A percentile compares a stretch with the other conserved stretches of the same genome.
Evolutionary conservation across 495 filamentous ascomycete genomes (phyloP).

Genomic region (Eremomyces bilateralis): DNA sequence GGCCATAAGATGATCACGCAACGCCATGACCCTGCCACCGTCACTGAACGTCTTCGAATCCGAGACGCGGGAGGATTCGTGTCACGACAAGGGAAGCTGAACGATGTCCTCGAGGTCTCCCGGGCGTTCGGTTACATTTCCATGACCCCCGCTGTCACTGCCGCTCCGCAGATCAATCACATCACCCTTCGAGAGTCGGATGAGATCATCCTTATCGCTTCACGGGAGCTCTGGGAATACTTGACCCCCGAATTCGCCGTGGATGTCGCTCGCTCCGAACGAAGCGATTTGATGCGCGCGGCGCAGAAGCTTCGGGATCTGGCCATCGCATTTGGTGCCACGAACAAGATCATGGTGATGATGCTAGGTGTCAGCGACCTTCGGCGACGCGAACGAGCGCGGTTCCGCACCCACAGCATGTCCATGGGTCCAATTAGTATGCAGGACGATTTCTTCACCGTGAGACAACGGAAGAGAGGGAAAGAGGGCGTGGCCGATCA

Average conservation of each 20-base stretch:
- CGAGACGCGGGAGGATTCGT: conserved; percentile 90
- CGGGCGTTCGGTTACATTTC: conserved; percentile 88
- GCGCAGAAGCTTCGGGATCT: conserved; percentile 87
- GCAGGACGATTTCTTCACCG: conserved; percentile 45
- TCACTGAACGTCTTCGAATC: conserved; percentile 65
- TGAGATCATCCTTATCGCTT: conserved; percentile 81
- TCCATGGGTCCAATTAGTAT: conserved; percentile 49
- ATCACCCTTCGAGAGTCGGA: conserved; percentile 69
- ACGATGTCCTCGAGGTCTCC: conserved; percentile 77
- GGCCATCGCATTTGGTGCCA: conserved; percentile 84
- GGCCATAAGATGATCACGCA: conserved; percentile 57
- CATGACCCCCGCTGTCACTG: conserved; percentile 79
- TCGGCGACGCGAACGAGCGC: conserved; percentile 55
- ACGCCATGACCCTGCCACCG: conserved; percentile 80
- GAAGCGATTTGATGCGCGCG: conserved; percentile 82
- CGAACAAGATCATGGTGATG: conserved; percentile 95
- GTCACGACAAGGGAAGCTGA: conserved; percentile 78
- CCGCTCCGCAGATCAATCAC: conserved; percentile 65
- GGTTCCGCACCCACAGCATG: conserved; percentile 52
- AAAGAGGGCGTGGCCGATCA: conserved; percentile 57
- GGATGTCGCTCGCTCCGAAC: conserved; percentile 71
- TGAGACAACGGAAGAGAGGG: conserved; percentile 37
- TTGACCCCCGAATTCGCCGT: conserved; percentile 70
- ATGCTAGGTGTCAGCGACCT: conserved; percentile 80
- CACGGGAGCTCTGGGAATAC: conserved; percentile 85